Conservation (phyloP, 306 rosid genomes). For the Hippophae rhamnoides region DNA sequence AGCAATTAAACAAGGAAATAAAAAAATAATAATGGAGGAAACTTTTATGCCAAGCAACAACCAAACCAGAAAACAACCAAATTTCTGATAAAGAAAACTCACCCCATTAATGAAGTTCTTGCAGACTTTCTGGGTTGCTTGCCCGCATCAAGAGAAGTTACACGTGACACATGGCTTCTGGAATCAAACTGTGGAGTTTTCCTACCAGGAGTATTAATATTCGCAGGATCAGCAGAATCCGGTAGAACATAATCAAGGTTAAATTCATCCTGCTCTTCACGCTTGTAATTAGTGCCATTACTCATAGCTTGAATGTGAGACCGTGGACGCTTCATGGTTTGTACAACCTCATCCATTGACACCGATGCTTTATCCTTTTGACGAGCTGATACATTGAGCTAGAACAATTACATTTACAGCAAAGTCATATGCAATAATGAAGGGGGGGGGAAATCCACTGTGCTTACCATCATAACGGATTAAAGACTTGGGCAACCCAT, state of each 20-base stretch:
- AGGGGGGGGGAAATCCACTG: not conserved
- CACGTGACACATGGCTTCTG: constrained; percentile 20
- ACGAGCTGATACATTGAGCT: constrained; percentile 53
- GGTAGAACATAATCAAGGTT: constrained; percentile 47
- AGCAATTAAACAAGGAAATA: not conserved
- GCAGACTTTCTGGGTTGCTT: constrained; percentile 36
- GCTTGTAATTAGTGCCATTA: constrained; percentile 28
- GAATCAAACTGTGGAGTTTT: constrained; percentile 31
- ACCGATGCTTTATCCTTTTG: constrained; percentile 75
- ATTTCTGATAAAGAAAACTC: constrained; percentile 13
- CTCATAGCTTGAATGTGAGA: constrained; percentile 28
- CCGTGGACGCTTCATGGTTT: constrained; percentile 58
- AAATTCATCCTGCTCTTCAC: constrained; percentile 40
- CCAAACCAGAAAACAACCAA: constrained; percentile 6
- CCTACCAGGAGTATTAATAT: constrained; percentile 23
- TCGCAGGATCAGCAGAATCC: constrained; percentile 39
- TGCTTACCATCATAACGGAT: constrained; percentile 67
- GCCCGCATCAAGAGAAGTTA: constrained; percentile 27
- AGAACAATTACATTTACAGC: constrained; percentile 18
- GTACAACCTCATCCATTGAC: constrained; percentile 80
- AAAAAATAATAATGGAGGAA: not conserved
- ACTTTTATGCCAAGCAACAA: not conserved
- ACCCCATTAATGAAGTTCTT: constrained; percentile 46
- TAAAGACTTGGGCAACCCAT: constrained; percentile 76
- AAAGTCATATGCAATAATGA: constrained; percentile 10